Percentiles rank a stretch among this genome's conserved stretches.
Evolutionary conservation across 441 rosid genomes (phyloP).

Genomic region (Geranium incanum): DNA sequence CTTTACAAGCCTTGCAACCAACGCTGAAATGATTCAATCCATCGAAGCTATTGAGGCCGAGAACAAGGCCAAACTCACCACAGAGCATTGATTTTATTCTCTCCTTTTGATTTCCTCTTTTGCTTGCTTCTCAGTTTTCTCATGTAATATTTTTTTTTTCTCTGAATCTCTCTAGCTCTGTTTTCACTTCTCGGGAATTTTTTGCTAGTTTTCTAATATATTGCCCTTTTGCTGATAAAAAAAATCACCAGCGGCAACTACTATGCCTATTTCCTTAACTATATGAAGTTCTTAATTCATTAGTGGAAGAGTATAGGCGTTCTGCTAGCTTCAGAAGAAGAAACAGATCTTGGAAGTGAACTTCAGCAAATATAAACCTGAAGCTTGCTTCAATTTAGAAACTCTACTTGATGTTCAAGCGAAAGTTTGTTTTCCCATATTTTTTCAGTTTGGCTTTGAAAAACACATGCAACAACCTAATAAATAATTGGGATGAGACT

Average conservation of each 20-base stretch:
- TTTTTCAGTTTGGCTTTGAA: not conserved
- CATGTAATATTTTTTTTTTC: too few relatives aligned
- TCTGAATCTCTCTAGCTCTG: too few relatives aligned
- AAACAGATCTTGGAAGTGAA: not conserved
- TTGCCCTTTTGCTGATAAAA: too few relatives aligned
- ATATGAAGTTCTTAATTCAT: not conserved
- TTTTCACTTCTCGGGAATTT: too few relatives aligned
- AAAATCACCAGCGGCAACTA: not conserved
- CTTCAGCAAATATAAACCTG: not conserved
- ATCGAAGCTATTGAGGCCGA: too few relatives aligned
- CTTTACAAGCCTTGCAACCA: too few relatives aligned
- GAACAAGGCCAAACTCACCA: too few relatives aligned
- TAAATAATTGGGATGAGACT: not conserved
- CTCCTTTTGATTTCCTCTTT: too few relatives aligned
- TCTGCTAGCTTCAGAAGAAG: constrained; percentile 5
- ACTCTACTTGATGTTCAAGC: not conserved
- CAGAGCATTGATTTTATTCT: too few relatives aligned
- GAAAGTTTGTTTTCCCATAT: not conserved
- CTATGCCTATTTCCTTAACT: not conserved
- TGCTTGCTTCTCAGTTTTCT: too few relatives aligned
- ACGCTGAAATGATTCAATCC: too few relatives aligned
- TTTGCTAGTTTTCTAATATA: too few relatives aligned
- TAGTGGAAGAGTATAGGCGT: not conserved
- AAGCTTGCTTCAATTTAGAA: not conserved
- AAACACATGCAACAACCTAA: not conserved